A percentile compares a stretch with the other conserved stretches of the same genome.
phyloP scores from a whole-genome alignment of 2,329 filamentous ascomycete genomes.

The Pezicula neosporulosa region DNA sequence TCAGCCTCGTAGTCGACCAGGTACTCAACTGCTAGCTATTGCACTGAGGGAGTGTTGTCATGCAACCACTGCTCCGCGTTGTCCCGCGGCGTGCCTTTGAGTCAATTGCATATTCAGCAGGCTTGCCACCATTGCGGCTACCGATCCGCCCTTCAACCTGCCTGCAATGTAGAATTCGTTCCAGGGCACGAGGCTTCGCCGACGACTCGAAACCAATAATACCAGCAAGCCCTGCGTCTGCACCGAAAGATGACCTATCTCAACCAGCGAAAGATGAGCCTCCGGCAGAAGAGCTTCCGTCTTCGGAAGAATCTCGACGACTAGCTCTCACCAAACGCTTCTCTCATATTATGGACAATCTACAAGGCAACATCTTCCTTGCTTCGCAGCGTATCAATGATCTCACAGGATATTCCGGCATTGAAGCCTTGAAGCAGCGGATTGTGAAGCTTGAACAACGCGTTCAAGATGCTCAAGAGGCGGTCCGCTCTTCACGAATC shows the following conservation, averaged over 20 bases:
- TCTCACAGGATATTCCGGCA: constrained; percentile 89
- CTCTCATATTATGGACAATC: constrained; percentile 77
- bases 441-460: constrained; percentile 66
- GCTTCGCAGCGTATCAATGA: constrained; percentile 90
- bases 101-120: constrained; percentile 16
- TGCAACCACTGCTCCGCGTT: constrained; percentile 26
- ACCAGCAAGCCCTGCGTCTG: not conserved
- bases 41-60: constrained; percentile 18
- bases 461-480: constrained; percentile 56
- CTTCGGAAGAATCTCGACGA: constrained; percentile 41
- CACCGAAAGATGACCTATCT: not conserved
- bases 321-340: constrained; percentile 46
- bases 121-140: constrained; percentile 15
- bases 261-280: constrained; percentile 8
- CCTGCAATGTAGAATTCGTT: constrained; percentile 35
- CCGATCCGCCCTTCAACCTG: constrained; percentile 32
- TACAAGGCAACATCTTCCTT: constrained; percentile 80
- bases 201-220: constrained; percentile 21
- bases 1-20: not conserved
- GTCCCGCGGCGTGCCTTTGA: constrained; percentile 25
- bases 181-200: constrained; percentile 29
- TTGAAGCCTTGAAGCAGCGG: constrained; percentile 77
- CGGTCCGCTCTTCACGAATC: constrained; percentile 68
- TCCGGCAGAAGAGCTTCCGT: constrained; percentile 36
- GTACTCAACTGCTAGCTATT: not conserved